These are phyloP conservation scores for Kodamaea sp. DNA, from an alignment of 1,139 yeast genomes.

Conservation along the genomic window DNA sequence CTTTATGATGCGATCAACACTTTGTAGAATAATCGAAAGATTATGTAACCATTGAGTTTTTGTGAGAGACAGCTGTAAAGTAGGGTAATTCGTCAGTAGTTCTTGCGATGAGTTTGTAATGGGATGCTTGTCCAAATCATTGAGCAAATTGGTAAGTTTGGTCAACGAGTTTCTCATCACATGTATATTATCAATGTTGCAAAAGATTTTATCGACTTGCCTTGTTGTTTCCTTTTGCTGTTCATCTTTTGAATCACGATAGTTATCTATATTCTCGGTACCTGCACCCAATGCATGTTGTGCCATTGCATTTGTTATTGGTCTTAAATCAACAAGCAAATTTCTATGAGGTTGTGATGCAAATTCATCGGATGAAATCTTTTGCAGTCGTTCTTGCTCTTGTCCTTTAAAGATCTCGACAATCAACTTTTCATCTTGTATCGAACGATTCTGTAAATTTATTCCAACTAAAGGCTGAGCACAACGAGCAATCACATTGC, in stretches of 20 bases:
- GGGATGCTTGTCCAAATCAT: conserved; percentile 61
- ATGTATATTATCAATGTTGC: conserved; percentile 93
- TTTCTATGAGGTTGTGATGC: conserved; percentile 51
- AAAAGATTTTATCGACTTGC: conserved; percentile 58
- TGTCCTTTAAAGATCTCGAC: conserved; percentile 63
- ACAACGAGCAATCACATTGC: conserved; percentile 81
- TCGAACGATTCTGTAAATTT: conserved; percentile 73
- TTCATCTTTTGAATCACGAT: conserved; percentile 32
- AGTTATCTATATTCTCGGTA: conserved; percentile 86
- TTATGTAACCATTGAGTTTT: conserved; percentile 82
- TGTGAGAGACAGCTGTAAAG: conserved; percentile 44
- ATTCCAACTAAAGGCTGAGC: conserved; percentile 92
- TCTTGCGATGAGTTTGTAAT: conserved; percentile 36
- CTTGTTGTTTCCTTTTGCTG: conserved; percentile 9
- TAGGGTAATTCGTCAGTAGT: conserved; percentile 26
- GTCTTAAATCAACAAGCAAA: conserved; percentile 85
- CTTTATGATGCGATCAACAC: conserved; percentile 75
- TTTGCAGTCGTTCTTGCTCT: conserved; percentile 26
- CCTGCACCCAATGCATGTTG: conserved; percentile 98
- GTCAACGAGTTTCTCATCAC: conserved; percentile 84
- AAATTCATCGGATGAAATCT: conserved; percentile 4
- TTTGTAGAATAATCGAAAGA: conserved; percentile 62
- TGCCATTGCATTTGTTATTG: conserved; percentile 92
- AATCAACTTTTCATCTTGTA: conserved; percentile 85
- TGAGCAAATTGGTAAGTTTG: conserved; percentile 58